phyloP scores from a whole-genome alignment of 768 basidiomycete genomes.

The Psilocybe cyanescens region DNA sequence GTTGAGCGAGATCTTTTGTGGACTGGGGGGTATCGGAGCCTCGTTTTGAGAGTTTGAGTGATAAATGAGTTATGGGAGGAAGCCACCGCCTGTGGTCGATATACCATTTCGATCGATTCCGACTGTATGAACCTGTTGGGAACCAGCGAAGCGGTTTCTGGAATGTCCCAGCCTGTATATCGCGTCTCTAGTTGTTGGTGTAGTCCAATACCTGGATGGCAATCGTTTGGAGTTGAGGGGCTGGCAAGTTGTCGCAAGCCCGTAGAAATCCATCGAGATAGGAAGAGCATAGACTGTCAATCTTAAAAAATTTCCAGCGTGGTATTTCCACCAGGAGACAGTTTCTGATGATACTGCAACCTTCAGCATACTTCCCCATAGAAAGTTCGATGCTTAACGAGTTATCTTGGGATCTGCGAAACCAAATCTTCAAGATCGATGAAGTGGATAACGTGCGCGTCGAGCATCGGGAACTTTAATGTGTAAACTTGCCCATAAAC shows the following conservation, averaged over 20 bases:
- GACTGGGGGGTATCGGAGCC: not conserved
- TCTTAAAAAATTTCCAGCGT: not conserved
- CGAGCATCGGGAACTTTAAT: not conserved
- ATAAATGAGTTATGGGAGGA: not conserved
- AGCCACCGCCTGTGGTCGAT: not conserved
- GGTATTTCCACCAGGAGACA: not conserved
- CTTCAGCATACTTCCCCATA: not conserved
- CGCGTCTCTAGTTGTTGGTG: not conserved
- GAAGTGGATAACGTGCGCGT: not conserved
- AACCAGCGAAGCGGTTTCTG: not conserved
- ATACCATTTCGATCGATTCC: not conserved
- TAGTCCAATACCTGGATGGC: too few species aligned
- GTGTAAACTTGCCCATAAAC: not conserved
- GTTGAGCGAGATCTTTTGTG: not conserved
- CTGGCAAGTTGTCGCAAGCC: too few species aligned
- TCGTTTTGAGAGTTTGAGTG: not conserved
- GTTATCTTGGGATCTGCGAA: not conserved
- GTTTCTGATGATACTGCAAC: too few species aligned
- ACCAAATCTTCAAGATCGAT: not conserved
- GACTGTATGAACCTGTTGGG: not conserved
- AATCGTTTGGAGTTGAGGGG: too few species aligned
- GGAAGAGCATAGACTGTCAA: not conserved
- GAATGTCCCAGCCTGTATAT: not conserved
- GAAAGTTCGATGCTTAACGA: not conserved
- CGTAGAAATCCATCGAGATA: too few species aligned